Percentiles rank a stretch among this genome's conserved stretches.
phyloP scores from a whole-genome alignment of 2,329 filamentous ascomycete species.

The Dactylellina parvicollis region DNA sequence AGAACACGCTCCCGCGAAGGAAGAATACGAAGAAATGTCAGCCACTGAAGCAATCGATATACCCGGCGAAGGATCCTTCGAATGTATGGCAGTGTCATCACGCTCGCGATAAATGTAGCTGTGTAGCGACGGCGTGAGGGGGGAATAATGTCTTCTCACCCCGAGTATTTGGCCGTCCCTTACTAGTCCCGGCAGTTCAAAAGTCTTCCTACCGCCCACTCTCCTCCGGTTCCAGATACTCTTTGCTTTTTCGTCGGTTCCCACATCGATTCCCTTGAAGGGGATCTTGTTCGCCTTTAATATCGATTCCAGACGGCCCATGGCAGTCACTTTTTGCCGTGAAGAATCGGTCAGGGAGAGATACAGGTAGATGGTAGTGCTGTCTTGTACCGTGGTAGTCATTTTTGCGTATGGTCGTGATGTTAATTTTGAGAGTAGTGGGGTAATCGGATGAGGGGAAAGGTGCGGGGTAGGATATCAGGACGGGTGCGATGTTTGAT shows the following conservation, averaged over 20 bases:
- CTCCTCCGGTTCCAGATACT: conserved; percentile 87
- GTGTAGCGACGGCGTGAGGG: too few species aligned
- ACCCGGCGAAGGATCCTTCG: too few species aligned
- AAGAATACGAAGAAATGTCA: background rate
- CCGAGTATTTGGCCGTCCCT: conserved; percentile 86
- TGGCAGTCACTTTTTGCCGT: conserved; percentile 94
- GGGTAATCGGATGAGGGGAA: background rate
- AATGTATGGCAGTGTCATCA: too few species aligned
- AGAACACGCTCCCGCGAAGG: background rate
- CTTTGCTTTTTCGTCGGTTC: conserved; percentile 86
- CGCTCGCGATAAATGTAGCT: too few species aligned
- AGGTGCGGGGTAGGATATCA: conserved; percentile 9
- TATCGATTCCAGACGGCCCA: conserved; percentile 94
- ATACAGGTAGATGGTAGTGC: conserved; percentile 84
- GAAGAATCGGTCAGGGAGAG: conserved; percentile 95
- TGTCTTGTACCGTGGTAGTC: conserved; percentile 63
- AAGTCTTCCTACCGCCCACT: too few species aligned
- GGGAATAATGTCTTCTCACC: conserved; percentile 67
- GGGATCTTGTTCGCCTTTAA: conserved; percentile 92
- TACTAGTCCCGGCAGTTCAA: conserved; percentile 87
- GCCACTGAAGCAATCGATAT: too few species aligned
- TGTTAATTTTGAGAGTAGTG: background rate
- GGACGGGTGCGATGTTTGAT: background rate
- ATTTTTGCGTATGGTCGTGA: conserved; percentile 3
- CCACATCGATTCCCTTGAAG: conserved; percentile 90